Conservation (phyloP, 2,329 filamentous ascomycete species). For the Chaetomium sp. region DNA sequence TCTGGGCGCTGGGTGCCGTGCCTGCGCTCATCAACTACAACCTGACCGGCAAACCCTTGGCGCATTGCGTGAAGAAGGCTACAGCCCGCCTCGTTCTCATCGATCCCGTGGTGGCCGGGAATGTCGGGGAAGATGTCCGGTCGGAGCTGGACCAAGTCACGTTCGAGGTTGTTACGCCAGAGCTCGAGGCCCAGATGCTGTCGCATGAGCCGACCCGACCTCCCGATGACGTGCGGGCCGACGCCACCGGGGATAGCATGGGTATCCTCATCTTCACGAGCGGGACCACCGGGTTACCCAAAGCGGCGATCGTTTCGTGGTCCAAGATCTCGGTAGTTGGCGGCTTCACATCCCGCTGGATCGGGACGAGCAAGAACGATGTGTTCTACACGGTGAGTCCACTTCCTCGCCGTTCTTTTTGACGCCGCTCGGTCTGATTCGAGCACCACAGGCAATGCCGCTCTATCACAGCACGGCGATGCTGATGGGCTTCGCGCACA, state of each 20-base stretch:
- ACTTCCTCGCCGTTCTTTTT: too few species aligned
- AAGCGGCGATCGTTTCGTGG: constrained; percentile 77
- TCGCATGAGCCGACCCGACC: constrained; percentile 56
- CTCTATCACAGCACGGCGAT: constrained; percentile 82
- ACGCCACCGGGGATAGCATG: constrained; percentile 57
- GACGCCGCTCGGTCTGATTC: constrained; percentile 28
- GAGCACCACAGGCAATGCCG: constrained; percentile 70
- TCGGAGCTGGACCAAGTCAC: constrained; percentile 53
- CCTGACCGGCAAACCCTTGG: constrained; percentile 67
- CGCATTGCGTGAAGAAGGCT: constrained; percentile 73
- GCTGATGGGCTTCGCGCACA: constrained; percentile 66
- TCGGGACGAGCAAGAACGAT: constrained; percentile 63
- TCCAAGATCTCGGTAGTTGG: constrained; percentile 60
- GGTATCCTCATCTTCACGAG: constrained; percentile 81
- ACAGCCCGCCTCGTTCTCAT: constrained; percentile 69
- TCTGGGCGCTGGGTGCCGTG: constrained; percentile 81
- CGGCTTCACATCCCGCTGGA: constrained; percentile 56
- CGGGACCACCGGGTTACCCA: constrained; percentile 82
- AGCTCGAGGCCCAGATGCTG: constrained; percentile 57
- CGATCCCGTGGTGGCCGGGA: constrained; percentile 60
- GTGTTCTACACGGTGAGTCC: constrained; percentile 70
- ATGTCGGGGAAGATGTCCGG: constrained; percentile 60
- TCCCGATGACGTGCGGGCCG: constrained; percentile 58
- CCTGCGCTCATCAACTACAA: constrained; percentile 92
- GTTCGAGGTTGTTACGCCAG: constrained; percentile 63